phyloP scores from a whole-genome alignment of 345 rosid species.

The Populus euphratica region DNA sequence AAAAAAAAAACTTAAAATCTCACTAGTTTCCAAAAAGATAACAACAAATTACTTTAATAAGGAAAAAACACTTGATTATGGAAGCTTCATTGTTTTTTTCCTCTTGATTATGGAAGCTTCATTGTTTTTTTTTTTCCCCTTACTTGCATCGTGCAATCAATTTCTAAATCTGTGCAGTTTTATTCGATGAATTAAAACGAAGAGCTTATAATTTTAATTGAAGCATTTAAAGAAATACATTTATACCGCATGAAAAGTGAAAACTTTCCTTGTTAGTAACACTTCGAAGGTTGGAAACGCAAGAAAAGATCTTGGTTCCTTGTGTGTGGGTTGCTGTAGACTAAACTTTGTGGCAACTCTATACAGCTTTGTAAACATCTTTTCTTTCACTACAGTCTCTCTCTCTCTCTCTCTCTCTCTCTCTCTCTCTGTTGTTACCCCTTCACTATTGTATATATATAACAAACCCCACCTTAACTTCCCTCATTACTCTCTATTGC shows the following conservation, averaged over 20 bases:
- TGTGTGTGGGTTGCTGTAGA: background rate
- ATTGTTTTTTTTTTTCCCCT: no score
- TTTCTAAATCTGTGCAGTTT: background rate
- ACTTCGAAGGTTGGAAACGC: conserved; percentile 27
- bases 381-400: no score
- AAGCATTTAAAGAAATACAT: background rate
- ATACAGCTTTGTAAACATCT: no score
- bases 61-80: no score
- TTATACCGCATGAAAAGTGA: conserved; percentile 29
- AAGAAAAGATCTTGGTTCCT: conserved; percentile 9
- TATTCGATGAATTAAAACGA: background rate
- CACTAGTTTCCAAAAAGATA: no score
- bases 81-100: no score
- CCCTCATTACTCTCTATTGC: background rate
- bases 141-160: background rate
- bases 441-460: background rate
- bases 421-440: background rate
- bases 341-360: no score
- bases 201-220: no score
- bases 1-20: no score
- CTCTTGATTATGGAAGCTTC: no score
- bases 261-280: conserved; percentile 27
- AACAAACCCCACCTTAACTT: conserved; percentile 4
- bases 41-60: no score
- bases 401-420: no score